phyloP scores from a whole-genome alignment of 2,329 filamentous ascomycete species.

The Xylariaceae sp. region DNA sequence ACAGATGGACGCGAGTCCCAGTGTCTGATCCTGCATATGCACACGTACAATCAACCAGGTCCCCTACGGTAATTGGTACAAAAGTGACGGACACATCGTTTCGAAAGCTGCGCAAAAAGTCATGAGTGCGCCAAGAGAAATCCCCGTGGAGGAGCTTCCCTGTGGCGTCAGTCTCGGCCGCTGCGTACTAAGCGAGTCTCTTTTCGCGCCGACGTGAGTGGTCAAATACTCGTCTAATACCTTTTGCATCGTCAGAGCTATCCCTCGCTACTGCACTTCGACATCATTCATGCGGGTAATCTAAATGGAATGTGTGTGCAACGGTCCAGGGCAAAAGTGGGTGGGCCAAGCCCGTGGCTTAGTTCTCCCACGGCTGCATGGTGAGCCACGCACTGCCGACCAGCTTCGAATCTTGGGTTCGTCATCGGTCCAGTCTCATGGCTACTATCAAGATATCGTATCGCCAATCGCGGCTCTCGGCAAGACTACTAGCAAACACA shows the following conservation, averaged over 20 bases:
- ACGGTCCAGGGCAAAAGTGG: background rate
- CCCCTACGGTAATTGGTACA: conserved; percentile 8
- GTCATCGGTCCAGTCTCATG: conserved; percentile 15
- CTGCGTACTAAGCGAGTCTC: background rate
- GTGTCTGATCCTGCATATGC: conserved; percentile 24
- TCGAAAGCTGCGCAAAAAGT: conserved; percentile 1
- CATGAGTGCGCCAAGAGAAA: background rate
- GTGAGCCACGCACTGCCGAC: conserved; percentile 28
- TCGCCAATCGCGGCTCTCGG: conserved; percentile 8
- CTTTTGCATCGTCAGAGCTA: conserved; percentile 6
- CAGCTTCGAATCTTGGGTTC: conserved; percentile 14
- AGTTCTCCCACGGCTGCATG: too few species aligned
- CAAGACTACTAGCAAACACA: background rate
- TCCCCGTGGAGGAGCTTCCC: background rate
- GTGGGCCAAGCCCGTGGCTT: conserved; percentile 29
- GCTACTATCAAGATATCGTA: conserved; percentile 9
- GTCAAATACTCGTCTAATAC: background rate
- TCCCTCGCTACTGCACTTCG: conserved; percentile 28
- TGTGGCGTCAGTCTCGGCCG: background rate
- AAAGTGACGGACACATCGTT: conserved; percentile 7
- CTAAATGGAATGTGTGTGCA: conserved; percentile 4
- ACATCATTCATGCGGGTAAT: conserved; percentile 29
- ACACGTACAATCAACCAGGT: conserved; percentile 3
- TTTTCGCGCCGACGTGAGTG: background rate
- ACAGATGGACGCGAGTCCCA: conserved; percentile 2